phyloP scores from a whole-genome alignment of 164 flowering plant genomes.

The Cinnamomum chago region DNA sequence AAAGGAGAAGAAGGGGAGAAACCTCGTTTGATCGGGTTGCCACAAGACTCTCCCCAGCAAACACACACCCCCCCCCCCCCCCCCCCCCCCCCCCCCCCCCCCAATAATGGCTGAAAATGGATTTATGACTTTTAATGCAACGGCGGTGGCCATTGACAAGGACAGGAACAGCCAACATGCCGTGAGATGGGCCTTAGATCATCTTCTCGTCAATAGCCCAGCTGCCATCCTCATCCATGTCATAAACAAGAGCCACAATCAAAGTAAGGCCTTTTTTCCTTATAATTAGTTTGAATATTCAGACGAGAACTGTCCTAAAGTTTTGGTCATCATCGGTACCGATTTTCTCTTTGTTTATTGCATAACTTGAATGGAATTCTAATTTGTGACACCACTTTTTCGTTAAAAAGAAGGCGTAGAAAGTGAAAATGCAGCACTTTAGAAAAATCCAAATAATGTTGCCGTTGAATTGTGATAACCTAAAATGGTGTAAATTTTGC shows the following conservation, averaged over 20 bases:
- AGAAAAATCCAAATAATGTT: too few relatives aligned
- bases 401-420: too few relatives aligned
- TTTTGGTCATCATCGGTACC: not conserved
- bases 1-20: too few relatives aligned
- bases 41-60: too few relatives aligned
- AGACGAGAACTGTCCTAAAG: not conserved
- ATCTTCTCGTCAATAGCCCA: constrained; percentile 11
- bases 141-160: constrained; percentile 20
- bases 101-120: not conserved
- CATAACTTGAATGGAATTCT: not conserved
- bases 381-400: too few relatives aligned
- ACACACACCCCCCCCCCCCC: too few relatives aligned
- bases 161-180: constrained; percentile 25
- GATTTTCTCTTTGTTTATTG: not conserved
- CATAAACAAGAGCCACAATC: constrained; percentile 1
- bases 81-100: too few relatives aligned
- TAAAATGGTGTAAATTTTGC: too few relatives aligned
- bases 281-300: not conserved
- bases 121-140: not conserved
- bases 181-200: constrained; percentile 28
- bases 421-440: too few relatives aligned
- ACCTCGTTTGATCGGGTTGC: too few relatives aligned
- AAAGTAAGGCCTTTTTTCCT: constrained; percentile 10
- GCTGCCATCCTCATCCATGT: constrained; percentile 23
- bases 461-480: too few relatives aligned